Percentiles rank a stretch among this genome's conserved stretches.
These are phyloP conservation scores for Bocquillonia castaneifolia DNA, from an alignment of 441 rosid species.

Conservation along the genomic window DNA sequence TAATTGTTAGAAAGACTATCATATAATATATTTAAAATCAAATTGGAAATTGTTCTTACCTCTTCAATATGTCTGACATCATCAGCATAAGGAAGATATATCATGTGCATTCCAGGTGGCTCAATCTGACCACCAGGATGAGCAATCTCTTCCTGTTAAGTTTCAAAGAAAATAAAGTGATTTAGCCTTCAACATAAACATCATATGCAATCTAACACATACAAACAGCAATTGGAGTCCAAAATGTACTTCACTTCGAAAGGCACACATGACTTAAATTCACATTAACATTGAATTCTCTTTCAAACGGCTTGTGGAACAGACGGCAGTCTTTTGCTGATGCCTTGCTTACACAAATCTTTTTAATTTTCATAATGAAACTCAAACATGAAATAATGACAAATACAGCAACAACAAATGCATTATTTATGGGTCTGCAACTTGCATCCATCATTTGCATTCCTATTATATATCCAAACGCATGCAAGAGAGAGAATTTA, in stretches of 20 bases:
- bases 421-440: neutral
- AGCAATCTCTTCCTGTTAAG: conserved; percentile 68
- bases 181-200: conserved; percentile 6
- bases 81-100: conserved; percentile 84
- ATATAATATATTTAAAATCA: conserved; percentile 20
- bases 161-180: conserved; percentile 19
- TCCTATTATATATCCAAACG: neutral
- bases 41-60: conserved; percentile 41
- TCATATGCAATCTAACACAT: conserved; percentile 5
- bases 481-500: neutral
- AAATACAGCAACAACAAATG: neutral
- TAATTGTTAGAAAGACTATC: conserved; percentile 21
- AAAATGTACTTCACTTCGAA: neutral
- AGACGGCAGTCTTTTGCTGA: no score
- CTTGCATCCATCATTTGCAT: neutral
- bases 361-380: neutral
- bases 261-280: neutral
- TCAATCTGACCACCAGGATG: conserved; percentile 75
- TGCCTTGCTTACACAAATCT: neutral
- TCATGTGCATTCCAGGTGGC: conserved; percentile 97
- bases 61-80: conserved; percentile 80
- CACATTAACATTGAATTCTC: neutral
- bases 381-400: neutral
- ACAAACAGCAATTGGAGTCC: conserved; percentile 1
- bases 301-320: neutral